phyloP scores from a whole-genome alignment of 2,329 filamentous ascomycete genomes.

The Aureobasidium sp. region DNA sequence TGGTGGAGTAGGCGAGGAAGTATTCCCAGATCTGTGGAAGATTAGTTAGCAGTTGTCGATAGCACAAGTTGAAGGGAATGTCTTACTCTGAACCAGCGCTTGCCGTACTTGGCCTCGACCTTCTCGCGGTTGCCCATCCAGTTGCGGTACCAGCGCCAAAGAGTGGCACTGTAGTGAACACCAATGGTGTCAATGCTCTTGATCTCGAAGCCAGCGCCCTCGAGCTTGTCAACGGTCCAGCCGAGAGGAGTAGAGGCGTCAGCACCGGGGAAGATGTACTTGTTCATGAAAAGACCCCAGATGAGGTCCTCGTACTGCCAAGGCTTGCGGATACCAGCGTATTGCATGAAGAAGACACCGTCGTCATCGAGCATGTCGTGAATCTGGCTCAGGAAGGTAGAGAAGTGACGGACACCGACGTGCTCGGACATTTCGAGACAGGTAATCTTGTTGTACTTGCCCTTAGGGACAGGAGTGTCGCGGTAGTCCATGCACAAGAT shows the following conservation, averaged over 20 bases:
- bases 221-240: conserved; percentile 76
- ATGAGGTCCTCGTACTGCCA: conserved; percentile 98
- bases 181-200: conserved; percentile 90
- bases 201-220: conserved; percentile 82
- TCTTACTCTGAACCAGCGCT: conserved; percentile 86
- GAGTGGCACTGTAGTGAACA: conserved; percentile 91
- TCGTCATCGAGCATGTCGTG: conserved; percentile 96
- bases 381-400: conserved; percentile 74
- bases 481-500: conserved; percentile 97
- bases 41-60: background rate
- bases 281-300: conserved; percentile 99
- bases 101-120: conserved; percentile 90
- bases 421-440: conserved; percentile 99
- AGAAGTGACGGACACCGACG: conserved; percentile 87
- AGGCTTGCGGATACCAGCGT: conserved; percentile 83
- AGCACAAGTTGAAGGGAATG: conserved; percentile 21
- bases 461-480: conserved; percentile 74
- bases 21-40: conserved; percentile 71
- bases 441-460: conserved; percentile 88
- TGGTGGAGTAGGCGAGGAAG: conserved; percentile 81
- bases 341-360: conserved; percentile 91
- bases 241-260: conserved; percentile 91
- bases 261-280: conserved; percentile 95
- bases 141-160: conserved; percentile 99
- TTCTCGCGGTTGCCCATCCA: conserved; percentile 93